Evolutionary conservation across 306 rosid species (phyloP), one percentile per base, ranked within the genome.

Genomic region (Quercus aquifolioides): DNA sequence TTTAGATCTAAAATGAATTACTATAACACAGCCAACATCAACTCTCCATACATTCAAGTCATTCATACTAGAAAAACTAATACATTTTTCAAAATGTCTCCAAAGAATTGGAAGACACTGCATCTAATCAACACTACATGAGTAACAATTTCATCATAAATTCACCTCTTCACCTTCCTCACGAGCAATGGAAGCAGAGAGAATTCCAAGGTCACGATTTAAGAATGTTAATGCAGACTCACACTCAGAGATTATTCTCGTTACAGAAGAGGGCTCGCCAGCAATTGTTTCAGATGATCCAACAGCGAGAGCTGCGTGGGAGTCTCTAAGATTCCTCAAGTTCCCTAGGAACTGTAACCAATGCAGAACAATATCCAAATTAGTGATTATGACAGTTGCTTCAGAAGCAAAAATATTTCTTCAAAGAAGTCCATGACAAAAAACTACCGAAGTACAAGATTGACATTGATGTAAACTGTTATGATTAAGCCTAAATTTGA

Each of bases 161-260:
- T 72, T 89, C 83, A 83, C 79, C 83, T 89, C 86, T 74, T 81
- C 86, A 13, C 87, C 94, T 62, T 83, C 90, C 78, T 94, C 97
- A 0, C 97, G 97, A 74, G 94, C 93, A 83, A 92, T 94, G 88
- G 99, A 94, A 81, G 97, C 93, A 3, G 98, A 90, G 62, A 94
- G 97, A 85, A 94, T 89, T 46, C 98, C 97, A 13, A 94, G 98
- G 78, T 94, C 97, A 1, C 88, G 91, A 81, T 94, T 94, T 75
- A 94, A 82, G 88, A 88, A 92, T 18, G 98, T 88, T 83, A 94
- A 80, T 17, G 96, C 90, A 18, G 97, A 90, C 80, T 94, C 97
- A 55, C 98, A 92, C 82, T 94, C 98, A 2, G 97, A 88, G 76
- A 92, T 92, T 86, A 94, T 92, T 78, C 97, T 83, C 26, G 90